Evolutionary conservation across 495 filamentous ascomycete genomes (phyloP).

Genomic region (Barbatosphaeria neglecta): DNA sequence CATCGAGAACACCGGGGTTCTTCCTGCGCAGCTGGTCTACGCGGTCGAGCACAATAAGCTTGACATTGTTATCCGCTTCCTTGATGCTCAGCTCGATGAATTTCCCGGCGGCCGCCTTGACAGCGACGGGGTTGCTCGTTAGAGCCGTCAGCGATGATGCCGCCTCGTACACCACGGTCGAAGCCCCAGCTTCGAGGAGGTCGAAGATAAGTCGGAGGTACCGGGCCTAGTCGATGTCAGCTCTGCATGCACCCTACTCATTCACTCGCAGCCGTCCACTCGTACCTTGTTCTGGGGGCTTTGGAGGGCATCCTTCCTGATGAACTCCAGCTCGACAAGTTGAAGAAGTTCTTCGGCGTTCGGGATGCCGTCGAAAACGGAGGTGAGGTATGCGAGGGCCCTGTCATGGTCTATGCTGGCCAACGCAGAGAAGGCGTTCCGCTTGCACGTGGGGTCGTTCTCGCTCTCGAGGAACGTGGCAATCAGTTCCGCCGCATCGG

Average conservation of each 20-base stretch:
- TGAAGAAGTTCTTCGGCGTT: constrained; percentile 92
- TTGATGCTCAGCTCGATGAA: constrained; percentile 95
- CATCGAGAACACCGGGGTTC: constrained; percentile 89
- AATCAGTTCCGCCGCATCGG: constrained; percentile 89
- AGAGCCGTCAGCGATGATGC: constrained; percentile 93
- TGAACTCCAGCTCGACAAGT: constrained; percentile 89
- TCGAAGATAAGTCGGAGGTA: constrained; percentile 96
- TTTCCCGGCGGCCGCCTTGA: constrained; percentile 91
- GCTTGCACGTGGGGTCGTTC: constrained; percentile 91
- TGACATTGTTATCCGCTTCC: constrained; percentile 98
- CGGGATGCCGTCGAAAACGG: constrained; percentile 87
- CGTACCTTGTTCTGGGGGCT: constrained; percentile 85
- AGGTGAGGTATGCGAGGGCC: constrained; percentile 76
- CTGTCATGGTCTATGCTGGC: constrained; percentile 86
- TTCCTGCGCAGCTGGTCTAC: constrained; percentile 84
- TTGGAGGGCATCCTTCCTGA: constrained; percentile 91
- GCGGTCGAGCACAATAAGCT: constrained; percentile 91
- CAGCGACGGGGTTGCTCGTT: constrained; percentile 92
- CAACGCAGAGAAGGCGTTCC: constrained; percentile 92
- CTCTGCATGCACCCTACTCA: not conserved
- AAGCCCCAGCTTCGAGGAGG: constrained; percentile 81
- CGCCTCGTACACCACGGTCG: constrained; percentile 95
- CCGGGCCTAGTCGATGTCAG: constrained; percentile 48
- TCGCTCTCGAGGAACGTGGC: constrained; percentile 82
- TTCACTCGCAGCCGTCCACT: not conserved